Evolutionary conservation across 495 filamentous ascomycete genomes (phyloP).

Genomic region (Xylaria castorea): DNA sequence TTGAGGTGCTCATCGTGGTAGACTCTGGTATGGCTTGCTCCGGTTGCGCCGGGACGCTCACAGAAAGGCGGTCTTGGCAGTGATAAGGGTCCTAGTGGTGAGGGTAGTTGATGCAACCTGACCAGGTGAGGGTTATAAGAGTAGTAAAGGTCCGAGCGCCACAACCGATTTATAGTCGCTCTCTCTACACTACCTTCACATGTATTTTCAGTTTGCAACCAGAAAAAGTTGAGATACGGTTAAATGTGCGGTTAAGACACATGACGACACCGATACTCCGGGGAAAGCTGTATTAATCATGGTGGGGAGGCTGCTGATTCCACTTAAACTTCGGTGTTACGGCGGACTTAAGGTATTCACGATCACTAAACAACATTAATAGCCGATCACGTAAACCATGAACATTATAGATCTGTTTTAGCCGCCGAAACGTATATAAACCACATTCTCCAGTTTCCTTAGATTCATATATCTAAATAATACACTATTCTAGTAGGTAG

Average conservation of each 20-base stretch:
- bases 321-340: constrained; percentile 34
- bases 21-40: constrained; percentile 1
- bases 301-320: constrained; percentile 2
- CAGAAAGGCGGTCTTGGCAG: constrained; percentile 13
- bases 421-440: neutral
- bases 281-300: constrained; percentile 1
- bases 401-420: neutral
- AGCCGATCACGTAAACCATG: neutral
- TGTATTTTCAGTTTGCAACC: neutral
- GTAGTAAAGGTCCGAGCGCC: neutral
- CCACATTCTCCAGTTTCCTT: neutral
- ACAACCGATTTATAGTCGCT: neutral
- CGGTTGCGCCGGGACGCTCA: constrained; percentile 18
- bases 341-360: constrained; percentile 39
- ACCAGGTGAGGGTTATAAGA: neutral
- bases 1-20: constrained; percentile 35
- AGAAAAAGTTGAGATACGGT: constrained; percentile 5
- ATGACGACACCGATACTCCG: constrained; percentile 36
- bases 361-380: neutral
- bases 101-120: neutral
- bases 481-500: too few species aligned
- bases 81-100: neutral
- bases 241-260: constrained; percentile 16
- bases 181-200: neutral
- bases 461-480: neutral